Percentiles rank a stretch among this genome's conserved stretches.
Conservation (phyloP, 306 rosid genomes). For the Purshia tridentata region DNA sequence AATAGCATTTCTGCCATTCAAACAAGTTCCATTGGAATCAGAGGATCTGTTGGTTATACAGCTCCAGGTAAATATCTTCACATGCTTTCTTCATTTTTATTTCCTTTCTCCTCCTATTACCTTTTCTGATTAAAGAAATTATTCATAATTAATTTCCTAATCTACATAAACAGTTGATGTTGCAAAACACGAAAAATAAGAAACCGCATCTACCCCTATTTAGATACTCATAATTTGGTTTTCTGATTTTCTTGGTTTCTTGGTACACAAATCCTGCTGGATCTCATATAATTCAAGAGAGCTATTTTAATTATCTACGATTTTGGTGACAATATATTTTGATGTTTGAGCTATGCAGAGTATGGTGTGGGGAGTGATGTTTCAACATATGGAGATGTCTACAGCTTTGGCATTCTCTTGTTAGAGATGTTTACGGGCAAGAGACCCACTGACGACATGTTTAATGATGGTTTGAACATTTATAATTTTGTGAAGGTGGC, state of each 20-base stretch:
- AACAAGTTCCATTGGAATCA: not conserved
- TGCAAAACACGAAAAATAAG: too few relatives aligned
- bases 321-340: too few relatives aligned
- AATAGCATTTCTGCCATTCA: not conserved
- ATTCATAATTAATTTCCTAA: too few relatives aligned
- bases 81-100: too few relatives aligned
- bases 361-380: not conserved
- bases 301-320: too few relatives aligned
- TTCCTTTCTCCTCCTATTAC: too few relatives aligned
- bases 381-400: not conserved
- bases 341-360: not conserved
- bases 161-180: too few relatives aligned
- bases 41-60: conserved; percentile 3
- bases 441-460: conserved; percentile 10
- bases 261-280: not conserved
- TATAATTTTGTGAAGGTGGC: not conserved
- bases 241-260: not conserved
- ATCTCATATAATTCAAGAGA: too few relatives aligned
- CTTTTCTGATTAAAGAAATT: too few relatives aligned
- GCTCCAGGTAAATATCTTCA: not conserved
- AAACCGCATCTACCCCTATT: too few relatives aligned
- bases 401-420: conserved; percentile 12
- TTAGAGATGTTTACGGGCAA: not conserved
- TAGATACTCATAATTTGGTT: too few relatives aligned
- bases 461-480: not conserved